These are phyloP conservation scores for Chenopodium formosanum DNA, from an alignment of 148 eudicot genomes.

Conservation along the genomic window DNA sequence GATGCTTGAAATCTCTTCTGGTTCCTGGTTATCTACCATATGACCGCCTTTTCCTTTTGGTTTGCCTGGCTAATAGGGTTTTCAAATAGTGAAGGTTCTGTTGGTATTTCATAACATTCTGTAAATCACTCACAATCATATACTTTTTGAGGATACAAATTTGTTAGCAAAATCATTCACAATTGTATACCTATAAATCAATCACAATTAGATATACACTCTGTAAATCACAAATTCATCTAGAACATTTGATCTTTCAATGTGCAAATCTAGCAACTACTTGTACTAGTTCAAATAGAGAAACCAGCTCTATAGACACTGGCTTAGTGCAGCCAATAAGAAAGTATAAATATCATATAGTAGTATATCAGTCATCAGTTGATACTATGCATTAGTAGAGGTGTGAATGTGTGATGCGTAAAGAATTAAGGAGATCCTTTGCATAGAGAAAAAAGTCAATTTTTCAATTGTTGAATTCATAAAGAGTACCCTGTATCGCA, in stretches of 20 bases:
- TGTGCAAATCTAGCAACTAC: background rate
- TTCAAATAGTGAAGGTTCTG: background rate
- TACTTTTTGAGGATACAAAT: background rate
- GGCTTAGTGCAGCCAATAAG: background rate
- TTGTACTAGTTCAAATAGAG: background rate
- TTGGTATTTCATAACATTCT: background rate
- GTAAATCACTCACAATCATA: background rate
- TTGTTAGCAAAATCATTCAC: background rate
- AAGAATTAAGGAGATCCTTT: background rate
- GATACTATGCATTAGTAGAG: background rate
- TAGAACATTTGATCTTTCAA: background rate
- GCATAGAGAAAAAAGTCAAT: background rate
- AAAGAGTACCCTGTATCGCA: background rate
- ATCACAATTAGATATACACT: background rate
- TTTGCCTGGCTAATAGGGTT: conserved; percentile 1
- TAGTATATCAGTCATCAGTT: too few relatives aligned
- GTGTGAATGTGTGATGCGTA: background rate
- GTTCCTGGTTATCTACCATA: background rate
- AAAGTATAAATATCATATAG: background rate
- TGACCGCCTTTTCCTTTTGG: background rate
- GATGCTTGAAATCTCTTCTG: background rate
- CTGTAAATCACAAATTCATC: too few relatives aligned
- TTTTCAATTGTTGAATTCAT: background rate
- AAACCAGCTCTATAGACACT: background rate
- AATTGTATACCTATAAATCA: background rate